Percentiles rank a stretch among this genome's conserved stretches.
phyloP scores from a whole-genome alignment of 345 rosid species.

The Dovyalis caffra region DNA sequence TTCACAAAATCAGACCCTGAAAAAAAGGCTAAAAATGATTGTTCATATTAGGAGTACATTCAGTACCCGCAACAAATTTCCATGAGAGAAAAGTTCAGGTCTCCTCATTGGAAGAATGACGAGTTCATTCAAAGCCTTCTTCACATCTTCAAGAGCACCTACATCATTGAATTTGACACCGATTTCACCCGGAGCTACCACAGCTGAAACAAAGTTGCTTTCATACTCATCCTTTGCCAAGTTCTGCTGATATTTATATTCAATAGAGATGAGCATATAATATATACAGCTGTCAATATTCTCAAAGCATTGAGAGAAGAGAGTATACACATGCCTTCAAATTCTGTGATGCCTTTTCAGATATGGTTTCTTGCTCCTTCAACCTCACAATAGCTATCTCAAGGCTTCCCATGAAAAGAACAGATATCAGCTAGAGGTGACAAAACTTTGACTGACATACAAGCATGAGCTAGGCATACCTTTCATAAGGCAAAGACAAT shows the following conservation, averaged over 20 bases:
- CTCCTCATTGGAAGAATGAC: slow-evolving; percentile 99
- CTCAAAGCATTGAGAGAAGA: slow-evolving; percentile 1
- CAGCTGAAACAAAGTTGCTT: slow-evolving; percentile 81
- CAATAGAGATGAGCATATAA: slow-evolving; percentile 21
- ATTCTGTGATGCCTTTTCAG: slow-evolving; percentile 67
- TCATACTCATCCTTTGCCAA: slow-evolving; percentile 92
- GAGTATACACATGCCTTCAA: slow-evolving; percentile 57
- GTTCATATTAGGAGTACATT: slow-evolving; percentile 8
- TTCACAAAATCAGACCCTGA: slow-evolving; percentile 10
- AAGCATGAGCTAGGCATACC: slow-evolving; percentile 40
- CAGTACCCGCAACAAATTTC: slow-evolving; percentile 86
- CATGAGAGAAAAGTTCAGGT: slow-evolving; percentile 87
- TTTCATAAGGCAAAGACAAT: slow-evolving; percentile 73
- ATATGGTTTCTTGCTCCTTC: slow-evolving; percentile 70
- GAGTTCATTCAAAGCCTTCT: slow-evolving; percentile 85
- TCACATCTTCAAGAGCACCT: slow-evolving; percentile 97
- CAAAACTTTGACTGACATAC: not conserved
- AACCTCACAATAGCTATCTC: slow-evolving; percentile 75
- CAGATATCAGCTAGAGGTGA: slow-evolving; percentile 23
- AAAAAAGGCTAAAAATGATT: not conserved
- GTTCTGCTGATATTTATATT: slow-evolving; percentile 44
- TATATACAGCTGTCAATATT: slow-evolving; percentile 15
- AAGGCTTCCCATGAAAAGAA: slow-evolving; percentile 58
- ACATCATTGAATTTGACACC: slow-evolving; percentile 91
- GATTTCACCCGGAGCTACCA: slow-evolving; percentile 90